A percentile compares a stretch with the other conserved stretches of the same genome.
Evolutionary conservation across 2,329 filamentous ascomycete species (phyloP).

Genomic region (Hypoxylon sp.): DNA sequence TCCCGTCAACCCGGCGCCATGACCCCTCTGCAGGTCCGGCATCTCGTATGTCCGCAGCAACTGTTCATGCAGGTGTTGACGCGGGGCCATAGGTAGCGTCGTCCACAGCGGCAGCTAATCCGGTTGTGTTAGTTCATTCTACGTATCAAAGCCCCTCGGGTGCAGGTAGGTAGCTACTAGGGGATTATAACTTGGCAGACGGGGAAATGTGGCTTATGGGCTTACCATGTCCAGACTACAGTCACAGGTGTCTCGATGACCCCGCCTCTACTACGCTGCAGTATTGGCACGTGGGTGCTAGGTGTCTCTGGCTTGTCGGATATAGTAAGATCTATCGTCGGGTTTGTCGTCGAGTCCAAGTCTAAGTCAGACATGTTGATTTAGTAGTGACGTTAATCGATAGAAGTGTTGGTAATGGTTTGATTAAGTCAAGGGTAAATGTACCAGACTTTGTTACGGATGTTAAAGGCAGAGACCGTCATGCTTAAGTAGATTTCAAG

Average conservation of each 20-base stretch:
- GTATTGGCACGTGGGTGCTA: too few relatives aligned
- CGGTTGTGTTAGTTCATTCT: neutral
- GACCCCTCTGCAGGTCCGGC: too few relatives aligned
- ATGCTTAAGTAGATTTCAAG: neutral
- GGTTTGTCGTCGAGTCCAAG: neutral
- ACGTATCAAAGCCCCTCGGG: neutral
- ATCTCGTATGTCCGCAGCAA: too few relatives aligned
- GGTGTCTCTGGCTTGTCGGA: neutral
- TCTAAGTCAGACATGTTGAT: neutral
- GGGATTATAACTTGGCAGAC: neutral
- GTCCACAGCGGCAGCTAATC: neutral
- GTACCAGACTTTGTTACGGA: neutral
- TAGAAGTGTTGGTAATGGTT: neutral
- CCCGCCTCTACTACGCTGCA: neutral
- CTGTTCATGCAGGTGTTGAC: too few relatives aligned
- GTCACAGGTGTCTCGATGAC: too few relatives aligned
- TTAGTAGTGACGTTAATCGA: neutral
- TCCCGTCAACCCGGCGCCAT: too few relatives aligned
- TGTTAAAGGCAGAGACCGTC: neutral
- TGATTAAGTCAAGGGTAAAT: neutral
- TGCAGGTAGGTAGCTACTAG: neutral
- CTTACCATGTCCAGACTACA: neutral
- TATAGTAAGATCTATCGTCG: neutral
- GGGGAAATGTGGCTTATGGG: neutral
- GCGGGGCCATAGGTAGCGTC: neutral